Evolutionary conservation across 169 alveolate species (phyloP), one percentile per base, ranked within the genome.

Genomic region (Plasmodium vinckei): DNA sequence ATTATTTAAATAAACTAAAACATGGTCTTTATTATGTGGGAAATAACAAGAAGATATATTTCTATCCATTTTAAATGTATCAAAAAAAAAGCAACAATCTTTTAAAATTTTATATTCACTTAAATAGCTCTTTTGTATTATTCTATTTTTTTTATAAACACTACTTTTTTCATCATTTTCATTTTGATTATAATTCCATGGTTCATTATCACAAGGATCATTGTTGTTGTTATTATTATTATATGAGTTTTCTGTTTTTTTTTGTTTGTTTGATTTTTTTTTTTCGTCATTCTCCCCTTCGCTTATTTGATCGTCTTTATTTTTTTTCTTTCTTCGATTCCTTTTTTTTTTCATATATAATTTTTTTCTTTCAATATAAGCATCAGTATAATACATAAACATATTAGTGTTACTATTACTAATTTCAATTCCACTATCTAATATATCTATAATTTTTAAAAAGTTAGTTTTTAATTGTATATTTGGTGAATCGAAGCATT

Each of bases 21-120:
- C 90, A 39, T 82, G 75, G 19, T 82, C 90, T 68, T 82, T 82
- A 49, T 69, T 82, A 27, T 69, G 60, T 27, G 90, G 90, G n/a
- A 82, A 82, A 54, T 82, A 86, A 70, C 73, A 86, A 2, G 91
- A 69, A 4, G 73, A 64, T 19, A 70, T 60, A 27, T 70, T 60
- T 69, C 87, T 49, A 17, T 86, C 87, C 91, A 86, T 86, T 70
- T 86, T 86, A 70, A 86, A 70, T 1, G 91, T 69, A 60, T 86
- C 91, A 42, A 86, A 86, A 49, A 57, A 86, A 46, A 86, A 69
- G 51, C 65, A 86, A 25, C 87, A 70, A 42, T 86, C 87, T 86
- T 86, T 86, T 51, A 86, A 69, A 59, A 63, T 68, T 70, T 86
- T 86, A 54, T 86, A 86, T 9, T 86, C 87, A 33, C 87, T 69